Conservation (phyloP, 345 rosid genomes). For the Passiflora organensis region DNA sequence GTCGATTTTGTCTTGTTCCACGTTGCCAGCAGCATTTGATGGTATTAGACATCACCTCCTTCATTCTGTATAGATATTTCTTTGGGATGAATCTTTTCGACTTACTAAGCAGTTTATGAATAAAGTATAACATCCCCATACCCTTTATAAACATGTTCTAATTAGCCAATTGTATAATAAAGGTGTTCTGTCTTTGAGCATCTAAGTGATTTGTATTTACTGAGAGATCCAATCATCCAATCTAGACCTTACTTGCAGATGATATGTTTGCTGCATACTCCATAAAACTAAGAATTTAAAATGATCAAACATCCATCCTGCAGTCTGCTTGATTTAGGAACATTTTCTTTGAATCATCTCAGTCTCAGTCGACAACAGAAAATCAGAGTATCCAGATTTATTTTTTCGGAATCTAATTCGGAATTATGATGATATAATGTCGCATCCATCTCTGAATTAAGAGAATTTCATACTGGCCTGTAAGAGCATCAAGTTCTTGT, state of each 20-base stretch:
- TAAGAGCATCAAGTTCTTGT: no score
- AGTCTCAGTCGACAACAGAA: no score
- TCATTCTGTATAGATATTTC: constrained; percentile 3
- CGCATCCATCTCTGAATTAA: no score
- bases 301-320: no score
- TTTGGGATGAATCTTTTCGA: constrained; percentile 1
- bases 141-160: background rate
- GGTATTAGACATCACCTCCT: background rate
- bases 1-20: background rate
- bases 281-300: no score
- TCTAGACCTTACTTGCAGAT: background rate
- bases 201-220: background rate
- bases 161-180: background rate
- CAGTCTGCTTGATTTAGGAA: no score
- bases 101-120: constrained; percentile 4
- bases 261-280: background rate
- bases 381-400: no score
- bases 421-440: no score
- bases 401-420: no score
- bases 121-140: background rate
- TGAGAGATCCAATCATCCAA: background rate
- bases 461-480: no score
- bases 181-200: background rate
- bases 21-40: constrained; percentile 4
- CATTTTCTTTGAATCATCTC: no score